Evolutionary conservation across 2,329 filamentous ascomycete species (phyloP).

Genomic region (Fusarium subglutinans): DNA sequence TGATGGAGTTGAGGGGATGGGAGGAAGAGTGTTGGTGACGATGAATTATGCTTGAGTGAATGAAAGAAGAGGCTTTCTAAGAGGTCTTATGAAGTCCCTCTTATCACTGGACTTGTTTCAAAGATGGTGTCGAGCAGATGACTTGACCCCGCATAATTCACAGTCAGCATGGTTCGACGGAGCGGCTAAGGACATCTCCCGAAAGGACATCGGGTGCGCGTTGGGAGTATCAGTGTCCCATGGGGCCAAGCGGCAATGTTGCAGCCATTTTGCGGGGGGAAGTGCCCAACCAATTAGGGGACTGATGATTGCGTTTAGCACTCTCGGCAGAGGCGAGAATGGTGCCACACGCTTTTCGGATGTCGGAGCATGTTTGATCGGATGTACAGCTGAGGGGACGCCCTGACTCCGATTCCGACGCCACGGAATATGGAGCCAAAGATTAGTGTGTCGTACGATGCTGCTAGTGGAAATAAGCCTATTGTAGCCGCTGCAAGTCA

Average conservation of each 20-base stretch:
- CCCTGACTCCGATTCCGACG: slow-evolving; percentile 27
- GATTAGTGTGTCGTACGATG: not conserved
- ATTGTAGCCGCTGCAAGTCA: not conserved
- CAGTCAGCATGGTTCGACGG: slow-evolving; percentile 15
- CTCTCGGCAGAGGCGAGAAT: slow-evolving; percentile 9
- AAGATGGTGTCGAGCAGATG: slow-evolving; percentile 12
- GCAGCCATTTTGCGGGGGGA: slow-evolving; percentile 21
- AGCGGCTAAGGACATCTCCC: slow-evolving; percentile 25
- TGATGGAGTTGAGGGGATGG: not conserved
- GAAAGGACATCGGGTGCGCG: slow-evolving; percentile 15
- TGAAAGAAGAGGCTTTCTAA: not conserved
- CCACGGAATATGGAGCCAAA: not conserved
- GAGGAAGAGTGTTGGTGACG: not conserved
- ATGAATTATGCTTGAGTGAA: not conserved
- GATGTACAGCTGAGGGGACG: not conserved
- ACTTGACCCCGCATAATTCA: slow-evolving; percentile 29
- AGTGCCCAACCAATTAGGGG: slow-evolving; percentile 1
- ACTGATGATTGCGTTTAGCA: slow-evolving; percentile 21
- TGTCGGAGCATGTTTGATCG: slow-evolving; percentile 19
- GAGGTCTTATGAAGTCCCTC: slow-evolving; percentile 8
- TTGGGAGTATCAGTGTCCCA: not conserved
- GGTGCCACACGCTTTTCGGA: slow-evolving; percentile 10
- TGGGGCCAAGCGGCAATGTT: slow-evolving; percentile 1
- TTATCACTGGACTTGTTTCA: not conserved
- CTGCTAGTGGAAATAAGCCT: not conserved